Percentiles rank a stretch among this genome's conserved stretches.
These are phyloP conservation scores for Yamadazyma conglobata DNA, from an alignment of 1,139 yeast genomes.

Conservation along the genomic window DNA sequence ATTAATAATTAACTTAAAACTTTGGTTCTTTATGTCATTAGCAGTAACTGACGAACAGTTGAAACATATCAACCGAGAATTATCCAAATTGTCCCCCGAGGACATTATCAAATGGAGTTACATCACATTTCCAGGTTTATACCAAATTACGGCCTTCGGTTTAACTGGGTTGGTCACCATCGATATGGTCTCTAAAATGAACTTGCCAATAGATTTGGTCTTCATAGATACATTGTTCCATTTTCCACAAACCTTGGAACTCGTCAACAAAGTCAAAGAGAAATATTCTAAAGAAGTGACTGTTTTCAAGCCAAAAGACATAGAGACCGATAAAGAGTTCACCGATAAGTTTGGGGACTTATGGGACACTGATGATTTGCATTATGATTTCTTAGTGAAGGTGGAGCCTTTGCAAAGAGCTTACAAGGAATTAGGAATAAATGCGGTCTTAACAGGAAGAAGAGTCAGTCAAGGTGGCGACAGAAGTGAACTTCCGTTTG, in stretches of 20 bases:
- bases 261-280: constrained; percentile 55
- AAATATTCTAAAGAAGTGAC: constrained; percentile 57
- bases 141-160: constrained; percentile 94
- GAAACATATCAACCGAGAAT: constrained; percentile 59
- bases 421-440: constrained; percentile 63
- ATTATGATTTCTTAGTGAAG: constrained; percentile 83
- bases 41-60: constrained; percentile 37
- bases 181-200: constrained; percentile 71
- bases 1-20: neutral
- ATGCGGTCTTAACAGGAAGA: constrained; percentile 90
- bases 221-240: constrained; percentile 91
- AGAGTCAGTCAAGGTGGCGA: constrained; percentile 88
- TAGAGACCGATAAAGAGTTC: constrained; percentile 61
- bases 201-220: constrained; percentile 64
- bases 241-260: constrained; percentile 86
- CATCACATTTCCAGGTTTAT: constrained; percentile 73
- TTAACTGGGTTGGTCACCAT: constrained; percentile 85
- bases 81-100: constrained; percentile 57
- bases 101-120: constrained; percentile 82
- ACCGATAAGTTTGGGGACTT: constrained; percentile 66
- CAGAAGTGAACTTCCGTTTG: constrained; percentile 66
- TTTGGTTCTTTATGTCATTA: constrained; percentile 5
- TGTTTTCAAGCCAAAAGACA: constrained; percentile 62
- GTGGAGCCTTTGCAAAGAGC: constrained; percentile 93
- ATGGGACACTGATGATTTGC: constrained; percentile 81